Evolutionary conservation across 768 basidiomycete genomes (phyloP).

Genomic region (Mycena filopes): DNA sequence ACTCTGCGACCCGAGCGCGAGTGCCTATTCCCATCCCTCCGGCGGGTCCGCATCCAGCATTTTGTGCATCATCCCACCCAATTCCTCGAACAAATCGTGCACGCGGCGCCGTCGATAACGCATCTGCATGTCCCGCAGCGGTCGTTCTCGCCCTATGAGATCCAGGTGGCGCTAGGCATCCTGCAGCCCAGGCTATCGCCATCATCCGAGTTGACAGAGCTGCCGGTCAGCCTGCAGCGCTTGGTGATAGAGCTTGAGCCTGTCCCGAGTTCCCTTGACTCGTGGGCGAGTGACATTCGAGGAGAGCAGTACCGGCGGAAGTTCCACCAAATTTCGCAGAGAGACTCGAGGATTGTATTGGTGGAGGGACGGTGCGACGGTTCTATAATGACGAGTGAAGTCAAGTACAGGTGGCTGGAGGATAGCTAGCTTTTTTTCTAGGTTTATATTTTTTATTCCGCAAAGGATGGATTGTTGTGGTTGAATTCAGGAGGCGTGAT

Average conservation of each 20-base stretch:
- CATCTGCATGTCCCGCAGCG: conserved; percentile 19
- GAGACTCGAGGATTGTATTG: background rate
- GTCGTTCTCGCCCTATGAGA: conserved; percentile 11
- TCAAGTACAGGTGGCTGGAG: conserved; percentile 10
- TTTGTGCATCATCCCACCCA: background rate
- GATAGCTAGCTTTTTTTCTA: too few relatives aligned
- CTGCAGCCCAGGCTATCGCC: conserved; percentile 5
- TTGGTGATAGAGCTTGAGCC: conserved; percentile 17
- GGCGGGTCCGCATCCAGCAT: conserved; percentile 13
- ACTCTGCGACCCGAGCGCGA: background rate
- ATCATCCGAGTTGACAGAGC: background rate
- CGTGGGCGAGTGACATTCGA: conserved; percentile 10
- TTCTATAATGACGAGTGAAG: background rate
- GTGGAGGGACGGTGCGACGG: background rate
- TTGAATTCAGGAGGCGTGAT: too few relatives aligned
- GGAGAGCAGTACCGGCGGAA: conserved; percentile 7
- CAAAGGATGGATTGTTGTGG: too few relatives aligned
- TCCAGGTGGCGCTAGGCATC: conserved; percentile 19
- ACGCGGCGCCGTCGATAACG: background rate
- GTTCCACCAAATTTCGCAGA: conserved; percentile 6
- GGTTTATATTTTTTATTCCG: too few relatives aligned
- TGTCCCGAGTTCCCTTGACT: background rate
- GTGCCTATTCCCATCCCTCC: conserved; percentile 9
- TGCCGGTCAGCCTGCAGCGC: conserved; percentile 1
- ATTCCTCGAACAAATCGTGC: conserved; percentile 9